Conservation (phyloP, 2,329 filamentous ascomycete genomes). For the Camillea tinctor region DNA sequence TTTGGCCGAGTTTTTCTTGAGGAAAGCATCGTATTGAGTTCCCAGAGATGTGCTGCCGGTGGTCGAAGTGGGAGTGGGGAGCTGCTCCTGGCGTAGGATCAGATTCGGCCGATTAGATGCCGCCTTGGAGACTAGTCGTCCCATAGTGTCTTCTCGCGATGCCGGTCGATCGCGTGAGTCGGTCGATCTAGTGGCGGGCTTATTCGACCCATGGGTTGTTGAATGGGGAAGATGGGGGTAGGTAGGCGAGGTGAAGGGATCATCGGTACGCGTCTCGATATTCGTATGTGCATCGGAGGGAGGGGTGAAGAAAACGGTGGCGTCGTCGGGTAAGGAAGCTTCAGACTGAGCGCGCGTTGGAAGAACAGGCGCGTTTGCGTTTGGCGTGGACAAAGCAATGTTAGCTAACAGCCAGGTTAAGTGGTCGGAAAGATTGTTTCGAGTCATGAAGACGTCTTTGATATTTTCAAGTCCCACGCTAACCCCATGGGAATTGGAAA, state of each 20-base stretch:
- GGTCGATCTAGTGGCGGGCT: conserved; percentile 16
- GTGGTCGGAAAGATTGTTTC: conserved; percentile 58
- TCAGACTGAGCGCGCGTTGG: conserved; percentile 28
- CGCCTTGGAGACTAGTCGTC: conserved; percentile 42
- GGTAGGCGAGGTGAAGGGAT: conserved; percentile 10
- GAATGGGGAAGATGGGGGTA: conserved; percentile 23
- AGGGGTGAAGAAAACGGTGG: conserved; percentile 20
- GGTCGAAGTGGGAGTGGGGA: conserved; percentile 42
- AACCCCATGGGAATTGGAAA: conserved; percentile 31
- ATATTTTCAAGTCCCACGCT: conserved; percentile 35
- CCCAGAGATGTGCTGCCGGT: conserved; percentile 32
- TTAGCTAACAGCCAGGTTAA: conserved; percentile 57
- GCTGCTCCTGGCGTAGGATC: conserved; percentile 41
- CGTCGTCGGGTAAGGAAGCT: conserved; percentile 25
- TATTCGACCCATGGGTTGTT: conserved; percentile 24
- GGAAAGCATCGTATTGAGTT: conserved; percentile 36
- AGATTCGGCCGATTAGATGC: conserved; percentile 46
- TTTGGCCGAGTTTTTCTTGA: conserved; percentile 27
- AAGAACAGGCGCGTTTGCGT: conserved; percentile 38
- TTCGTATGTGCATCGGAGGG: conserved; percentile 9
- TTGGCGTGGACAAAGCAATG: conserved; percentile 40
- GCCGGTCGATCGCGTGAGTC: conserved; percentile 16
- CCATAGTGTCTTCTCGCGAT: conserved; percentile 38
- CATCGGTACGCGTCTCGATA: conserved; percentile 17
- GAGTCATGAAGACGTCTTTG: conserved; percentile 56